Base-by-base conservation (phyloP, 2,329 filamentous ascomycete species). In the Seiridium cupressi region DNA sequence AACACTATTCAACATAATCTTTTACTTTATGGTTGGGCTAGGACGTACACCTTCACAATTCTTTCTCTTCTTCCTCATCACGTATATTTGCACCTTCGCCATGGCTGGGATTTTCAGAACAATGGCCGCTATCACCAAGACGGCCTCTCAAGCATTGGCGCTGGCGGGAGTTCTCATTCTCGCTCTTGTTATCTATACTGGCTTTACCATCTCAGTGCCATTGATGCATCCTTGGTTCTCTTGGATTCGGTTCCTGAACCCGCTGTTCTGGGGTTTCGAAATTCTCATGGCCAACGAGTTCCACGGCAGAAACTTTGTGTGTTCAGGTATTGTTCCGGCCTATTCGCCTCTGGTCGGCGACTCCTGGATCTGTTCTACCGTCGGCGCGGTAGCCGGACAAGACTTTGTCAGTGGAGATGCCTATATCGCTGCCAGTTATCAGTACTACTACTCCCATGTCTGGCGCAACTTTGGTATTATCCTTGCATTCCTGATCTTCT, bases 61-160 rank as follows among this genome's bases (percentile, higher is more conserved):
- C 78, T 95, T 95, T 75, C 80, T 92, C 63, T 95, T 89, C 77
- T 82, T 90, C 63, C 76, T 95, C 18, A 81, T 93, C 65, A 87
- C 84, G 0, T 91, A 90, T 70, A 74, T 86, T 13, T 34, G 84
- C 1, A 91, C 86, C 0, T 80, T 94, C 65, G 82, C 87, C 64
- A 93, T 93, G 88, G 89, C 84, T 44, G 90, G 89, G 73, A 79
- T 92, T 46, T 94, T 94, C 78, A 81, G 90, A 34, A 90, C 87
- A 0, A 86, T 94, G 67, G 90, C 86, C 0, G 86, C 89, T 0
- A 73, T 89, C 1, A 92, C 91, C 1, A 82, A 85, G 57, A 91
- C 89, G 0, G 77, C 87, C 0, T 82, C 84, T 0, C 83, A 86
- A 62, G 83, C 84, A 2, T 80, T 87, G 77, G 76, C 78, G 0